phyloP scores from a whole-genome alignment of 225 moss, liverwort and hornwort genomes.

The Anthoceros angustus region DNA sequence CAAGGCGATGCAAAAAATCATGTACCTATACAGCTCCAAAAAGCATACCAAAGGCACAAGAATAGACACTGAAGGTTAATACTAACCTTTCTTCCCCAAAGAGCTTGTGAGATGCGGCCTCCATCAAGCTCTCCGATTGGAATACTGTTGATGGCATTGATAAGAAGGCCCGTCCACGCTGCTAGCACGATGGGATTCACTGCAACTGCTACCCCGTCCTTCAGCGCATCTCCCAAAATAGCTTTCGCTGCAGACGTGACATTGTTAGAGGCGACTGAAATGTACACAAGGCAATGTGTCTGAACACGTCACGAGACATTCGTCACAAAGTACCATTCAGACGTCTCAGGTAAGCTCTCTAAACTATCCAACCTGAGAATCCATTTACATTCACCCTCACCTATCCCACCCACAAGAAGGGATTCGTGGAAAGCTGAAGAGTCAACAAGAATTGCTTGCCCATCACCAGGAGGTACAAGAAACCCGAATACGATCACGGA shows the following conservation, averaged over 20 bases:
- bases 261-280: not conserved
- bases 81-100: conserved; percentile 42
- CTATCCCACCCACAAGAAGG: conserved; percentile 35
- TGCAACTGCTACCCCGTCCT: conserved; percentile 21
- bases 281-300: not conserved
- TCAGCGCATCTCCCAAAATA: conserved; percentile 28
- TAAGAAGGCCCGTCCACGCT: conserved; percentile 39
- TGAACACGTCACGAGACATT: not conserved
- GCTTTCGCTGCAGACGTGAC: conserved; percentile 22
- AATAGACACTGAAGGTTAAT: not conserved
- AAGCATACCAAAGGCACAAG: not conserved
- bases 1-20: not conserved
- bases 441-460: conserved; percentile 26
- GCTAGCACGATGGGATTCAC: conserved; percentile 31
- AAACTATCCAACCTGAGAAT: not conserved
- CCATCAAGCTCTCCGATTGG: conserved; percentile 44
- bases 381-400: conserved; percentile 7
- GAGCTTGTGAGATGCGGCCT: conserved; percentile 30
- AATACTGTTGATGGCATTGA: conserved; percentile 41
- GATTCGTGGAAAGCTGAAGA: conserved; percentile 33
- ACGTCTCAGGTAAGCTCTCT: not conserved
- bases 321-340: not conserved
- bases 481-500: conserved; percentile 23
- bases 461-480: conserved; percentile 25
- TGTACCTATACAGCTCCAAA: too few relatives aligned